A percentile compares a stretch with the other conserved stretches of the same genome.
Conservation (phyloP, 2,329 filamentous ascomycete species). For the Alternaria solani region DNA sequence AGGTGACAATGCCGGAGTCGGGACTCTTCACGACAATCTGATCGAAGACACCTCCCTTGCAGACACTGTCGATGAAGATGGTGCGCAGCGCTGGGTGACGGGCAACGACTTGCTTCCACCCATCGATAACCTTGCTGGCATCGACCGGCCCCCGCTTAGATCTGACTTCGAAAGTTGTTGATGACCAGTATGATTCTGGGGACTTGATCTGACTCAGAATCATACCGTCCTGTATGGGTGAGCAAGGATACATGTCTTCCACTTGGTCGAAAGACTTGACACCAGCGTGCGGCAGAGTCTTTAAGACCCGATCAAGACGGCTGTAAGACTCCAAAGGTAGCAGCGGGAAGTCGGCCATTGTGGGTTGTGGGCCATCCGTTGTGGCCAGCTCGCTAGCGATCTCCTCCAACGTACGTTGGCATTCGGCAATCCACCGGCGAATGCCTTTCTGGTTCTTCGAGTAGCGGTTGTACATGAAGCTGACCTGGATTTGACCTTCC, state of each 20-base stretch:
- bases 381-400: slow-evolving; percentile 34
- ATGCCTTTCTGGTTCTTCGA: slow-evolving; percentile 47
- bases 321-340: slow-evolving; percentile 44
- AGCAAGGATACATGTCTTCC: slow-evolving; percentile 47
- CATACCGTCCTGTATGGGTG: slow-evolving; percentile 45
- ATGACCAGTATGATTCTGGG: slow-evolving; percentile 42
- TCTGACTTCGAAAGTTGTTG: slow-evolving; percentile 40
- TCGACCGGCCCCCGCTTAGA: slow-evolving; percentile 33
- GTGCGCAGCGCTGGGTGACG: slow-evolving; percentile 46
- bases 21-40: slow-evolving; percentile 43
- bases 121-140: slow-evolving; percentile 27
- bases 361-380: slow-evolving; percentile 37
- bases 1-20: slow-evolving; percentile 33
- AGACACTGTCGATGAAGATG: slow-evolving; percentile 46
- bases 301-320: slow-evolving; percentile 40
- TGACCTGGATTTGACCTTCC: slow-evolving; percentile 36
- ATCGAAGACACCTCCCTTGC: slow-evolving; percentile 47
- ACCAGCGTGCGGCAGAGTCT: slow-evolving; percentile 33
- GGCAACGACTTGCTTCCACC: slow-evolving; percentile 45
- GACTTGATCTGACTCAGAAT: slow-evolving; percentile 45
- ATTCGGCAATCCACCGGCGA: slow-evolving; percentile 45
- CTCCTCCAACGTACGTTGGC: slow-evolving; percentile 42
- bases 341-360: slow-evolving; percentile 44
- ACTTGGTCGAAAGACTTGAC: slow-evolving; percentile 34
- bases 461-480: slow-evolving; percentile 45